phyloP scores from a whole-genome alignment of 169 alveolate species.

The Eimeria necatrix region DNA sequence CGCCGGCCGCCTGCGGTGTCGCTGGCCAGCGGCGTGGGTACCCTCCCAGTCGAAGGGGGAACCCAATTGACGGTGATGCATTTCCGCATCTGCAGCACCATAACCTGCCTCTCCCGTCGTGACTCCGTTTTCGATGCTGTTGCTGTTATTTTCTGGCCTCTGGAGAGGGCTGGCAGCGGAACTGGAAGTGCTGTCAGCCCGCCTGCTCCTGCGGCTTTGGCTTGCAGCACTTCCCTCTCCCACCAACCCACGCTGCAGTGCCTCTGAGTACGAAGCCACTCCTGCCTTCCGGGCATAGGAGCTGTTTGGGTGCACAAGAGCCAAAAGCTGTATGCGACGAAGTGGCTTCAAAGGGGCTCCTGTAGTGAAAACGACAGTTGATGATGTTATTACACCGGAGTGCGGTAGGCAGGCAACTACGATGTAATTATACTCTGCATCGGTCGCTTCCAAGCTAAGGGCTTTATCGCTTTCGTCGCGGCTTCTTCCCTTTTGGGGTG shows the following conservation, averaged over 20 bases:
- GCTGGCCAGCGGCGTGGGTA: slow-evolving; percentile 15
- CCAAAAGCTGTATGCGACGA: slow-evolving; percentile 80
- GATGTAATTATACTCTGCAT: slow-evolving; percentile 65
- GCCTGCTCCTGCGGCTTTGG: slow-evolving; percentile 1
- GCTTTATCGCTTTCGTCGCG: not conserved
- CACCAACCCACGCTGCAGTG: slow-evolving; percentile 63
- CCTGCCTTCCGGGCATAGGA: slow-evolving; percentile 78
- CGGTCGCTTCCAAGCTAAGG: not conserved
- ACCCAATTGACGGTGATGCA: slow-evolving; percentile 46
- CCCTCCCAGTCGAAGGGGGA: slow-evolving; percentile 67
- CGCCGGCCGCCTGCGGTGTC: slow-evolving; percentile 56
- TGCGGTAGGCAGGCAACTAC: slow-evolving; percentile 77
- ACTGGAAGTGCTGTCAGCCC: not conserved
- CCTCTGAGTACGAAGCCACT: slow-evolving; percentile 70
- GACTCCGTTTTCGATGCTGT: not conserved
- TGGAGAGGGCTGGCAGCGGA: not conserved
- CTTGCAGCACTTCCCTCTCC: slow-evolving; percentile 38
- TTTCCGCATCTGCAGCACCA: slow-evolving; percentile 1
- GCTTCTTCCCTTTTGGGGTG: not conserved
- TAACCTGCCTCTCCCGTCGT: not conserved
- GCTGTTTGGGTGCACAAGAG: slow-evolving; percentile 80
- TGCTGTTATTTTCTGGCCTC: not conserved
- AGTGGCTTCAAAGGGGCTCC: slow-evolving; percentile 77
- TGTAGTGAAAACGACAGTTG: slow-evolving; percentile 62
- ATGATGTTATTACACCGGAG: slow-evolving; percentile 55